These are phyloP conservation scores for Dacryopinax primogenitus DNA, from an alignment of 768 basidiomycete species.

Conservation along the genomic window DNA sequence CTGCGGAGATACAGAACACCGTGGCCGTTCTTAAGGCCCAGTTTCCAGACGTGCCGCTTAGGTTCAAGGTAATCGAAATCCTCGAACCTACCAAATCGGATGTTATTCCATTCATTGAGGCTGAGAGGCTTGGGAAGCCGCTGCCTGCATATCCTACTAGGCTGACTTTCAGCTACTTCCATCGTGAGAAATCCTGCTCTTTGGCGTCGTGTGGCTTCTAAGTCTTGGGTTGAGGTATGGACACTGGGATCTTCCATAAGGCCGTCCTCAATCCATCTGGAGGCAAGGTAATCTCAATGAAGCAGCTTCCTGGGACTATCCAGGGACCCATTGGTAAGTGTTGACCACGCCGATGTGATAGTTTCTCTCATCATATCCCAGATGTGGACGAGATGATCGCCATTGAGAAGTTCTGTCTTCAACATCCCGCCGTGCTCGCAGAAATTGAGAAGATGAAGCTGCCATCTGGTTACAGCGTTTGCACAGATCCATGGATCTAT, in stretches of 20 bases:
- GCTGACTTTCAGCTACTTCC: not conserved
- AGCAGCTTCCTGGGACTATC: slow-evolving; percentile 7
- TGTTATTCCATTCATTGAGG: slow-evolving; percentile 10
- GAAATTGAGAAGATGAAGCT: slow-evolving; percentile 11
- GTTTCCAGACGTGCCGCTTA: slow-evolving; percentile 8
- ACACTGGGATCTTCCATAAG: slow-evolving; percentile 13
- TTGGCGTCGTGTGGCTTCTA: not conserved
- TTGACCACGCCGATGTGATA: not conserved
- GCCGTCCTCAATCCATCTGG: not conserved
- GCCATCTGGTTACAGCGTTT: slow-evolving; percentile 9
- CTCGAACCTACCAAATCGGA: slow-evolving; percentile 12
- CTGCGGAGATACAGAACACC: slow-evolving; percentile 11
- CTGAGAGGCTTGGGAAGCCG: slow-evolving; percentile 9
- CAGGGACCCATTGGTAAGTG: not conserved
- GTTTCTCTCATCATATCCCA: not conserved
- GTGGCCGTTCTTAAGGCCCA: not conserved
- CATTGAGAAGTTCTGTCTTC: slow-evolving; percentile 6
- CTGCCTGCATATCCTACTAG: slow-evolving; percentile 3
- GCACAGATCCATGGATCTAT: slow-evolving; percentile 14
- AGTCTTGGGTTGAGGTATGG: not conserved
- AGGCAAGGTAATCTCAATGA: slow-evolving; percentile 8
- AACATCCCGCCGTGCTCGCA: slow-evolving; percentile 8
- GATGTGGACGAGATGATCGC: not conserved
- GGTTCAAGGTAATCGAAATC: slow-evolving; percentile 6
- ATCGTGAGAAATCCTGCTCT: not conserved